Percentiles rank a stretch among this genome's conserved stretches.
phyloP scores from a whole-genome alignment of 371 early-diverging fungal genomes.

The Mucor ambiguus region DNA sequence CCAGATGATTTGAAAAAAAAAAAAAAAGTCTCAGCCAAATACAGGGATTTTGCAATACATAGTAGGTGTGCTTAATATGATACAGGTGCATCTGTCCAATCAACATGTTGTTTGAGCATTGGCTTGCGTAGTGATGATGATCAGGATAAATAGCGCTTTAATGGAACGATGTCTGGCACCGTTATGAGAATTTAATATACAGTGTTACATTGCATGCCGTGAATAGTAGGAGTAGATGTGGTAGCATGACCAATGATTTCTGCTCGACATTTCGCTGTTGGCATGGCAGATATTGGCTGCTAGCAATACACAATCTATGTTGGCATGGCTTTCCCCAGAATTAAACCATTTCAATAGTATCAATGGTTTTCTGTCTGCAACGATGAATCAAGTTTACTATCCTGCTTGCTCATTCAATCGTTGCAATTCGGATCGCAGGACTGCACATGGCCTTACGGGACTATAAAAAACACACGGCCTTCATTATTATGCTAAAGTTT shows the following conservation, averaged over 20 bases:
- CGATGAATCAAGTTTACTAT: not conserved
- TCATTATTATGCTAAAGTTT: not conserved
- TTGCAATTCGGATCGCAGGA: not conserved
- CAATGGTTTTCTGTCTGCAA: not conserved
- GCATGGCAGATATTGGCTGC: not conserved
- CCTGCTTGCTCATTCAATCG: not conserved
- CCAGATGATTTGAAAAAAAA: not conserved
- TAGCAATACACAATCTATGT: not conserved
- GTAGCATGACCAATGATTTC: not conserved
- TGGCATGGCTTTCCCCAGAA: not conserved
- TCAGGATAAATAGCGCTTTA: not conserved
- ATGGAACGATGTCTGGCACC: not conserved
- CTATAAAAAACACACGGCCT: not conserved
- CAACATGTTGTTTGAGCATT: not conserved
- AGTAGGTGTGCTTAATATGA: not conserved
- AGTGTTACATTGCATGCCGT: not conserved
- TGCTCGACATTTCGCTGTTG: not conserved
- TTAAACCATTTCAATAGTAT: not conserved
- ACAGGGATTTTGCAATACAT: constrained; percentile 1
- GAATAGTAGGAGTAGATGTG: not conserved
- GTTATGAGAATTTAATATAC: not conserved
- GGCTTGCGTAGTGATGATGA: constrained; percentile 2
- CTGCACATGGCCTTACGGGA: not conserved
- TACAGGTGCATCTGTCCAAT: constrained; percentile 5
- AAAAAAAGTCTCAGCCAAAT: constrained; percentile 4